phyloP scores from a whole-genome alignment of 73 alveolate genomes.

The Symbiodinium pilosum region DNA sequence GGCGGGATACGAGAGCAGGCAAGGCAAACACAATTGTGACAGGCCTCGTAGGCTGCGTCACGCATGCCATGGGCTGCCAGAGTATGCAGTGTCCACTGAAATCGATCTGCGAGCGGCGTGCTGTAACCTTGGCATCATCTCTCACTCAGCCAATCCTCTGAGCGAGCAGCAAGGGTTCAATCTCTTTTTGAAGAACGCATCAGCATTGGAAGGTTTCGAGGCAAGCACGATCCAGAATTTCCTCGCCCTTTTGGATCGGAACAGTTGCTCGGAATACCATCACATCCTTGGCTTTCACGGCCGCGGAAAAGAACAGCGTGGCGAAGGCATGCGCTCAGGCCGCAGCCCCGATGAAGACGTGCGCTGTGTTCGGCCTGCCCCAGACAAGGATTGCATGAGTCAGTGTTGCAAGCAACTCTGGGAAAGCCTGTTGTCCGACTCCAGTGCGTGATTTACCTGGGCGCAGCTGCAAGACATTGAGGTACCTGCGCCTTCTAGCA shows the following conservation, averaged over 20 bases:
- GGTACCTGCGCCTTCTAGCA: too few relatives aligned
- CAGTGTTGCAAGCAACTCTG: neutral
- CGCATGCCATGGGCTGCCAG: constrained; percentile 90
- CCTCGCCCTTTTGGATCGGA: constrained; percentile 45
- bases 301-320: neutral
- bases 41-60: constrained; percentile 75
- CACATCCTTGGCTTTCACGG: constrained; percentile 17
- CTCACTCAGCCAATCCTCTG: too few relatives aligned
- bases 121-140: constrained; percentile 74
- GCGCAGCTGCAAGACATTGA: too few relatives aligned
- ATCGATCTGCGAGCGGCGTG: constrained; percentile 84
- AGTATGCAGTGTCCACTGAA: constrained; percentile 75
- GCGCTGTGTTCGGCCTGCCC: constrained; percentile 63
- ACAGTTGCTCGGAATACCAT: constrained; percentile 82
- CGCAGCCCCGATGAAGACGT: constrained; percentile 52
- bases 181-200: neutral
- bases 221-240: constrained; percentile 57
- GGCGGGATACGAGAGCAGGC: neutral
- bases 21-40: neutral
- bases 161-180: too few relatives aligned
- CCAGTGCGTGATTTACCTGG: constrained; percentile 68
- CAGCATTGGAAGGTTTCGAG: neutral
- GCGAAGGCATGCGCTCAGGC: neutral
- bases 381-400: neutral
- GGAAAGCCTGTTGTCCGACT: constrained; percentile 38